phyloP scores from a whole-genome alignment of 2,329 filamentous ascomycete species.

The Colletotrichum magnum region DNA sequence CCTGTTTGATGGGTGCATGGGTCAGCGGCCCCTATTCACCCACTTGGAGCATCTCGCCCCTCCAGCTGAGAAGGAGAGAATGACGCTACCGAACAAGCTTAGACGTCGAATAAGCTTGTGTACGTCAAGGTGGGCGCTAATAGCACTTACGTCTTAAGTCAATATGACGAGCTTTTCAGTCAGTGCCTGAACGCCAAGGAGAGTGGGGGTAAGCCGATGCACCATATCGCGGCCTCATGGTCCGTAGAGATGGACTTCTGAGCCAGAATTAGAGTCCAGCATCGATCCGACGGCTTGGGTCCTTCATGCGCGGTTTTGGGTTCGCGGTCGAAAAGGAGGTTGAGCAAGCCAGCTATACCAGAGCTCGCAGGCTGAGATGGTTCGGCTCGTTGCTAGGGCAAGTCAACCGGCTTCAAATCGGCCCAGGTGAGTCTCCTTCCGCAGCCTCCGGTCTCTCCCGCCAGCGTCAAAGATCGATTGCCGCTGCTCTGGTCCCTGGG shows the following conservation, averaged over 20 bases:
- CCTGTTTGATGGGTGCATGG: neutral
- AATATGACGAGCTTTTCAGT: neutral
- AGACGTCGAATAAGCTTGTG: constrained; percentile 18
- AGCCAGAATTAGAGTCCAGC: neutral
- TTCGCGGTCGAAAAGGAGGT: neutral
- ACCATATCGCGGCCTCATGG: constrained; percentile 13
- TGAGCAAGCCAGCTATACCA: too few relatives aligned
- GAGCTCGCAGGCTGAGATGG: too few relatives aligned
- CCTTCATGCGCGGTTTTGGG: neutral
- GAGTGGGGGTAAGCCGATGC: constrained; percentile 4
- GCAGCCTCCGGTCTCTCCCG: too few relatives aligned
- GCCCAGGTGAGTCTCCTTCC: too few relatives aligned
- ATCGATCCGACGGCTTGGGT: constrained; percentile 2
- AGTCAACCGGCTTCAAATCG: too few relatives aligned
- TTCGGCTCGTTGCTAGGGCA: too few relatives aligned
- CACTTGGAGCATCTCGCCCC: neutral
- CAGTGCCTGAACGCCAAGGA: constrained; percentile 14
- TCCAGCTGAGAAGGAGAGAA: neutral
- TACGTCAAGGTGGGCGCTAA: constrained; percentile 9
- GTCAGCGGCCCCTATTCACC: neutral
- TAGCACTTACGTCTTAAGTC: neutral
- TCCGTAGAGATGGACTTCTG: neutral
- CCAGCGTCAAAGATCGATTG: too few relatives aligned
- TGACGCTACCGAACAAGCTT: constrained; percentile 8
- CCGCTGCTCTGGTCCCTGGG: neutral